Conservation (phyloP, 169 alveolate genomes). For the Plasmodium relictum region DNA sequence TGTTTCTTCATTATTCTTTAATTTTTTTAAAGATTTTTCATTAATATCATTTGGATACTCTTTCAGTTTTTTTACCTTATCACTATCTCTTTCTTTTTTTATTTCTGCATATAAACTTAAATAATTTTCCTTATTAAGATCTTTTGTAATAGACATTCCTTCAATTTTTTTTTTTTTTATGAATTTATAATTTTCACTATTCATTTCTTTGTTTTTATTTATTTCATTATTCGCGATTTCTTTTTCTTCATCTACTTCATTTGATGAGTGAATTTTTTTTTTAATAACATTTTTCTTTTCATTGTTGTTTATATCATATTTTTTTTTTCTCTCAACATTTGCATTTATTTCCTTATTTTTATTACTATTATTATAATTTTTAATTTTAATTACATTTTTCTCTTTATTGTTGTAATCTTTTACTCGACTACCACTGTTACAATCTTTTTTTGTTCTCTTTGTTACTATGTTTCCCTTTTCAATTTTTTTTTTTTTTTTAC, state of each 20-base stretch:
- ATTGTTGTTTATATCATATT: neutral
- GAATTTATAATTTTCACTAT: neutral
- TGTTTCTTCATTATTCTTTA: neutral
- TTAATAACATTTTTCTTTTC: neutral
- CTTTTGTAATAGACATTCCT: slow-evolving; percentile 37
- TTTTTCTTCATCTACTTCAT: neutral
- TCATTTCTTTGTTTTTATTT: neutral
- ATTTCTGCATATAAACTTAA: slow-evolving; percentile 51
- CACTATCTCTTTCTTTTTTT: neutral
- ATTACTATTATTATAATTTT: too few relatives aligned
- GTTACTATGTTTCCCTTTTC: too few relatives aligned
- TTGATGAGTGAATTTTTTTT: neutral
- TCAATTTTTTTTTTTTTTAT: slow-evolving; percentile 35
- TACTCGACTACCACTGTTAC: too few relatives aligned
- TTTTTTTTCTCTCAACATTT: neutral
- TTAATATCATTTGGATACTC: neutral
- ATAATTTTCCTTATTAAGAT: slow-evolving; percentile 7
- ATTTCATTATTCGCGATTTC: neutral
- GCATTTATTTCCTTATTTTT: too few relatives aligned
- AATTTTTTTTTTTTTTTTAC: too few relatives aligned
- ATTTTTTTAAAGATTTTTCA: neutral
- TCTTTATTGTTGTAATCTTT: too few relatives aligned
- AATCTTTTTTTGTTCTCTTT: too few relatives aligned
- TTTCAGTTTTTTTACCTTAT: neutral
- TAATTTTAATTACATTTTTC: too few relatives aligned